These are phyloP conservation scores for Berkeleyomyces rouxiae DNA, from an alignment of 2,329 filamentous ascomycete genomes.

Conservation along the genomic window DNA sequence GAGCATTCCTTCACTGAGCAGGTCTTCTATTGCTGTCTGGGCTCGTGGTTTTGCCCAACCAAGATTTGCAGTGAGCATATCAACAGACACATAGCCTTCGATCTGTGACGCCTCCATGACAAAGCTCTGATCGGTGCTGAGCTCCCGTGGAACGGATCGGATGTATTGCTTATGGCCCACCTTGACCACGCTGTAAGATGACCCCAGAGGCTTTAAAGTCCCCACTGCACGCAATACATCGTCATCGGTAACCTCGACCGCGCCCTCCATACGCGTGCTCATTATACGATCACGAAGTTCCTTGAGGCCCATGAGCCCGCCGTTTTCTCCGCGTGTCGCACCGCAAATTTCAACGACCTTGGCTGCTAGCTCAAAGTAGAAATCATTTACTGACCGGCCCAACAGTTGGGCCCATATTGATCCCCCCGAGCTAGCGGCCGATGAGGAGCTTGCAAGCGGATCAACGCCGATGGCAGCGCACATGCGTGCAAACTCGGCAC, in stretches of 20 bases:
- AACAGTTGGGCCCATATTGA: slow-evolving; percentile 89
- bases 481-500: slow-evolving; percentile 96
- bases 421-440: slow-evolving; percentile 27
- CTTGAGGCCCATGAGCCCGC: slow-evolving; percentile 69
- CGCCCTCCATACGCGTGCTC: slow-evolving; percentile 56
- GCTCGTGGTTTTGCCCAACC: slow-evolving; percentile 71
- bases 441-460: slow-evolving; percentile 48
- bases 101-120: slow-evolving; percentile 85
- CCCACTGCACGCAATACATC: slow-evolving; percentile 81
- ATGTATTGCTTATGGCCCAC: slow-evolving; percentile 80
- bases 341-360: slow-evolving; percentile 85
- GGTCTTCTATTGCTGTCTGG: slow-evolving; percentile 78
- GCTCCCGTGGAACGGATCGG: slow-evolving; percentile 80
- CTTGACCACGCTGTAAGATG: slow-evolving; percentile 68
- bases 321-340: slow-evolving; percentile 75
- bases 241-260: slow-evolving; percentile 72
- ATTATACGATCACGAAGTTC: slow-evolving; percentile 67
- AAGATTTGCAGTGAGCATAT: slow-evolving; percentile 76
- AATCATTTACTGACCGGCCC: slow-evolving; percentile 85
- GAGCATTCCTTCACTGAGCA: slow-evolving; percentile 74
- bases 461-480: slow-evolving; percentile 94
- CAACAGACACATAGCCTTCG: slow-evolving; percentile 74
- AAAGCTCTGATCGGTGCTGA: slow-evolving; percentile 84
- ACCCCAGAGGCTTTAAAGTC: slow-evolving; percentile 72
- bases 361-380: slow-evolving; percentile 97